Conservation (phyloP, 495 filamentous ascomycete genomes). For the Lentithecium fluviatile region DNA sequence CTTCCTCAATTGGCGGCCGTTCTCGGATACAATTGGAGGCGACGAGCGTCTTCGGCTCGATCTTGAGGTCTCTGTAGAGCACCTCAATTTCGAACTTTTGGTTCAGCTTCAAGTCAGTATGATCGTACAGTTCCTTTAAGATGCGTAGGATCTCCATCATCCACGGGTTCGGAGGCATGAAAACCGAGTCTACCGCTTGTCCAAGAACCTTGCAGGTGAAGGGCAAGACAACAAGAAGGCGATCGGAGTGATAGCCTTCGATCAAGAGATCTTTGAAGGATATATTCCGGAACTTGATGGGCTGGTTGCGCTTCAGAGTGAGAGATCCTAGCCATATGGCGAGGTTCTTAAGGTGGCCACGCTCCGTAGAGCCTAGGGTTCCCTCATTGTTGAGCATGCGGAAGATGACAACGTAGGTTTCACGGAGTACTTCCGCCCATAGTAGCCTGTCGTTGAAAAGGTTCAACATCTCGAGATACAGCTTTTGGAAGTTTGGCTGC, state of each 20-base stretch:
- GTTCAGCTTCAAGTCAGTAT: slow-evolving; percentile 89
- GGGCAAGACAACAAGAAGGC: slow-evolving; percentile 85
- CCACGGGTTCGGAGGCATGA: slow-evolving; percentile 95
- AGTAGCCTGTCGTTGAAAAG: slow-evolving; percentile 74
- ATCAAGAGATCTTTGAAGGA: slow-evolving; percentile 93
- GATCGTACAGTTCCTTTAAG: slow-evolving; percentile 87
- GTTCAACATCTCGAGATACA: slow-evolving; percentile 87
- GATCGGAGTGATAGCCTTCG: slow-evolving; percentile 86
- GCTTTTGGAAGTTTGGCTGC: slow-evolving; percentile 90
- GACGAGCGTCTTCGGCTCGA: slow-evolving; percentile 83
- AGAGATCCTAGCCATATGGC: slow-evolving; percentile 89
- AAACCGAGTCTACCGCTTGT: slow-evolving; percentile 82
- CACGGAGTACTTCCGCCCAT: slow-evolving; percentile 85
- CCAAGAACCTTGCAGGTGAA: slow-evolving; percentile 94
- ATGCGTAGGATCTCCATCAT: slow-evolving; percentile 88
- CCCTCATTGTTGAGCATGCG: slow-evolving; percentile 87
- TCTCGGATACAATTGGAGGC: slow-evolving; percentile 78
- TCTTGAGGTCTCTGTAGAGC: slow-evolving; percentile 83
- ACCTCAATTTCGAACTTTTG: slow-evolving; percentile 98
- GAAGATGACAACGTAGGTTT: slow-evolving; percentile 84
- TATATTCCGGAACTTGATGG: slow-evolving; percentile 93
- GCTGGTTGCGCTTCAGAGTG: slow-evolving; percentile 90
- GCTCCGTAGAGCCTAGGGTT: slow-evolving; percentile 66
- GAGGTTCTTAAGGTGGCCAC: slow-evolving; percentile 85
- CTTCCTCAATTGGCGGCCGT: slow-evolving; percentile 59